Base-by-base conservation (phyloP, 768 basidiomycete genomes). In the Grammothele lineata region DNA sequence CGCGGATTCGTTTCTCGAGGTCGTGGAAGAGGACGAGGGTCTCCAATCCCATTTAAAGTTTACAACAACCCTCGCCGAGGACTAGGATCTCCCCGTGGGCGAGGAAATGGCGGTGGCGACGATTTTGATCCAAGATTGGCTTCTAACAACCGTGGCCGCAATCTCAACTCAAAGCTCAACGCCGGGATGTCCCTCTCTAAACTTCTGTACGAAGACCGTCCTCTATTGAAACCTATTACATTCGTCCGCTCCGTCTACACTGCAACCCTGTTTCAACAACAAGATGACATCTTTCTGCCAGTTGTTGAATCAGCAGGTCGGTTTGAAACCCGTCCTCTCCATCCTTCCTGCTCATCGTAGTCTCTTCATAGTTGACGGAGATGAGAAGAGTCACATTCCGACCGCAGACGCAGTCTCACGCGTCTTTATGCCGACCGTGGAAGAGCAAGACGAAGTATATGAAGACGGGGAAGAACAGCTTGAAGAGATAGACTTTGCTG, bases 351-450 rank as follows among this genome's bases (percentile, higher is more conserved):
- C n/a, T 36, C 5, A 7, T 18, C 27, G 41, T 21, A 8, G 19
- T 18, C 17, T 19, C 43, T 9, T 35, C 30, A 17, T 17, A 77
- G 80, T 68, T 18, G 75, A 77, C 33, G 46, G 45, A 19, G 67
- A 71, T 23, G 73, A 79, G 42, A 55, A 72, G 35, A 78, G 73
- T 37, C 76, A 80, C 63, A 70, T 78, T 4, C 87, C 88, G 5
- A 90, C 87, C 4, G 85, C 86, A 0, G 77, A 83, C n/a, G 73
- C 69, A 9, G 77, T 91, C 21, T 67, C 75, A 23, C 77, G 72
- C 2, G 71, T 90, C 1, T 89, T 90, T 66, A 77, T 74, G 49
- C 51, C 47, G 3, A 38, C 46, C 6, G 32, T 53, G 3, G 45
- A 34, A 1, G 39, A 50, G 1, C 10, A 48, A 25, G 30, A 4